Evolutionary conservation across 2,329 filamentous ascomycete genomes (phyloP), one percentile per base, ranked within the genome.

Genomic region (Botrytis elliptica): DNA sequence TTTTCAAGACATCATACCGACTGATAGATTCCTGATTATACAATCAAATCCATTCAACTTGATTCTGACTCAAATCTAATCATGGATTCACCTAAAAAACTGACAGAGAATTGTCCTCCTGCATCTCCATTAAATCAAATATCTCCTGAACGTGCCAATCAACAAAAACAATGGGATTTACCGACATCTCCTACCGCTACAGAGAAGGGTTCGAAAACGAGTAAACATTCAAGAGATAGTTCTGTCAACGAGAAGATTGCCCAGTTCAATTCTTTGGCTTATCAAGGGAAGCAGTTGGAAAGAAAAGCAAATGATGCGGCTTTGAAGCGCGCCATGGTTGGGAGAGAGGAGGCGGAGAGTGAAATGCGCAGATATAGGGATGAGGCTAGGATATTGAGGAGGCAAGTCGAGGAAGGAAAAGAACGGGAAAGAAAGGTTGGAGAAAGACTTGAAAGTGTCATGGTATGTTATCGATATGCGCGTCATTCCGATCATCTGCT

Each of bases 221-320:
- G 73, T 36, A 74, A 74, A 59, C 79, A 81, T 71, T 82, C 82
- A 25, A 86, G 88, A 76, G 88, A 89, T 75, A 89, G 88, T 78
- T 88, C 88, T 36, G 89, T 92, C 9, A 85, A 90, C 77, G 88
- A 91, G 75, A 89, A 90, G 79, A 91, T 93, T 75, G 90, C 88
- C 79, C 91, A 92, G 82, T 93, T 93, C 82, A 92, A 93, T 83
- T 88, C 86, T 73, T 85, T 93, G 52, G 87, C 90, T 73, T 87
- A 87, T 49, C 80, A 81, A 75, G 77, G 79, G 3, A 90, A 89
- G 78, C 86, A 89, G 66, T 83, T 90, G 71, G 89, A 91, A 81
- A 87, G 89, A 78, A 91, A 88, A 82, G 89, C 85, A 66, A 89
- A 88, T 77, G 90, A 91, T 77, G 89, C 89, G 46, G 90, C 90